Percentiles rank a stretch among this genome's conserved stretches.
Conservation (phyloP, 2,329 filamentous ascomycete genomes). For the Ceratocystis ficicola region DNA sequence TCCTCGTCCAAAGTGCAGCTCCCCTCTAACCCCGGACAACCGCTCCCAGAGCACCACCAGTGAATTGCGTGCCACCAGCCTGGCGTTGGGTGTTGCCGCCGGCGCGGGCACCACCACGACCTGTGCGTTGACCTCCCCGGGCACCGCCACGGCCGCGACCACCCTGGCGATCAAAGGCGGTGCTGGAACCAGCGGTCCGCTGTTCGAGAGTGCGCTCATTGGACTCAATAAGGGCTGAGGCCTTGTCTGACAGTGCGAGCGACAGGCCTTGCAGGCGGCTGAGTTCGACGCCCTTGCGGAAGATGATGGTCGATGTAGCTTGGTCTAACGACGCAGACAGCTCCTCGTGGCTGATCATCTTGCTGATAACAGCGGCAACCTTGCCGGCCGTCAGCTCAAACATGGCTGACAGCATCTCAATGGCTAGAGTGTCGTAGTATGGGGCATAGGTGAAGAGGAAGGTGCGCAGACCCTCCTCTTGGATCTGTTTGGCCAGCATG, state of each 20-base stretch:
- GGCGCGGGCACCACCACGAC: slow-evolving; percentile 34
- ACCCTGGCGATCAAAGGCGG: slow-evolving; percentile 88
- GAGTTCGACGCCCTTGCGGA: slow-evolving; percentile 98
- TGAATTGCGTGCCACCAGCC: slow-evolving; percentile 66
- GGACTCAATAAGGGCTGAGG: slow-evolving; percentile 84
- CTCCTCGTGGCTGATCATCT: slow-evolving; percentile 99
- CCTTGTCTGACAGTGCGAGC: slow-evolving; percentile 89
- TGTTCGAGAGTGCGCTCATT: slow-evolving; percentile 97
- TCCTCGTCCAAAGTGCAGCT: not conserved
- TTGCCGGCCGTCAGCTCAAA: slow-evolving; percentile 88
- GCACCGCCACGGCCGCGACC: slow-evolving; percentile 63
- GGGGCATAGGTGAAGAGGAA: slow-evolving; percentile 99
- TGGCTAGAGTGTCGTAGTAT: slow-evolving; percentile 92
- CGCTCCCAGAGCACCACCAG: slow-evolving; percentile 63
- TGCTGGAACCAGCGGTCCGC: slow-evolving; percentile 86
- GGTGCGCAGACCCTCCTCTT: slow-evolving; percentile 93
- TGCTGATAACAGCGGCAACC: slow-evolving; percentile 88
- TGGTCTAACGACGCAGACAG: slow-evolving; percentile 92
- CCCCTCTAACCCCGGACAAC: slow-evolving; percentile 41
- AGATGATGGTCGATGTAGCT: slow-evolving; percentile 93
- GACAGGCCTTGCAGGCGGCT: slow-evolving; percentile 91
- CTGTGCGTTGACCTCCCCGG: slow-evolving; percentile 48
- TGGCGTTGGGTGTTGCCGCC: slow-evolving; percentile 52
- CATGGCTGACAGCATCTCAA: slow-evolving; percentile 78
- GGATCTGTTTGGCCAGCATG: slow-evolving; percentile 96